phyloP scores from a whole-genome alignment of 108 stramenopile genomes.

The Fragilariopsis cylindrus region DNA sequence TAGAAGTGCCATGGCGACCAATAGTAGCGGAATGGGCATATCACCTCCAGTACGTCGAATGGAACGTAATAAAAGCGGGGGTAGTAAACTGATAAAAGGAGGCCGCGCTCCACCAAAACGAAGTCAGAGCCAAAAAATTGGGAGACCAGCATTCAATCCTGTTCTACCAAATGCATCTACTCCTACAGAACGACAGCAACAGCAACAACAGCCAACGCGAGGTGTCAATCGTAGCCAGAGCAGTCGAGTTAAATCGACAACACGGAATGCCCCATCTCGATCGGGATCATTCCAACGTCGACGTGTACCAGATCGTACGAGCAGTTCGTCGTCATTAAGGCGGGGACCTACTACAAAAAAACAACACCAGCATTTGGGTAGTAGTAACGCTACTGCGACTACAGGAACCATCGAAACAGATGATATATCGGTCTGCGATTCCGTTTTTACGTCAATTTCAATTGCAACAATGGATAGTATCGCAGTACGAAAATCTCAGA shows the following conservation, averaged over 20 bases:
- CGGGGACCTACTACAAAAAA: constrained; percentile 3
- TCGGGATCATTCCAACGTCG: constrained; percentile 29
- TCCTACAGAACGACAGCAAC: constrained; percentile 14
- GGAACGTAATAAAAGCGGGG: constrained; percentile 34
- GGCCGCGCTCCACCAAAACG: constrained; percentile 26
- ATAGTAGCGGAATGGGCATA: not conserved
- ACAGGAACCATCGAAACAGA: constrained; percentile 12
- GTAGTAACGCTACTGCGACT: not conserved
- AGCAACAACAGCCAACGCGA: constrained; percentile 19
- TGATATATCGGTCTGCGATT: constrained; percentile 24
- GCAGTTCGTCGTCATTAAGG: constrained; percentile 25
- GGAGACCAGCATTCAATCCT: constrained; percentile 27
- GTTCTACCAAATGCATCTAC: not conserved
- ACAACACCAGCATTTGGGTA: constrained; percentile 20
- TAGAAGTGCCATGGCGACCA: not conserved
- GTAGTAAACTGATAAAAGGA: constrained; percentile 4
- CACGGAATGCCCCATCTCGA: constrained; percentile 12
- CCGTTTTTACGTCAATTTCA: constrained; percentile 32
- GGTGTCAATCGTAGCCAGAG: constrained; percentile 37
- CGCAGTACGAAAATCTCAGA: constrained; percentile 35
- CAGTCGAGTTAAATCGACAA: constrained; percentile 15
- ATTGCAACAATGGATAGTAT: constrained; percentile 40
- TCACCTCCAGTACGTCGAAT: constrained; percentile 15
- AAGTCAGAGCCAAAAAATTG: constrained; percentile 30
- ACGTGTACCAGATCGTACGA: constrained; percentile 30